Base-by-base conservation (phyloP, 768 basidiomycete genomes). In the Russula foetens region DNA sequence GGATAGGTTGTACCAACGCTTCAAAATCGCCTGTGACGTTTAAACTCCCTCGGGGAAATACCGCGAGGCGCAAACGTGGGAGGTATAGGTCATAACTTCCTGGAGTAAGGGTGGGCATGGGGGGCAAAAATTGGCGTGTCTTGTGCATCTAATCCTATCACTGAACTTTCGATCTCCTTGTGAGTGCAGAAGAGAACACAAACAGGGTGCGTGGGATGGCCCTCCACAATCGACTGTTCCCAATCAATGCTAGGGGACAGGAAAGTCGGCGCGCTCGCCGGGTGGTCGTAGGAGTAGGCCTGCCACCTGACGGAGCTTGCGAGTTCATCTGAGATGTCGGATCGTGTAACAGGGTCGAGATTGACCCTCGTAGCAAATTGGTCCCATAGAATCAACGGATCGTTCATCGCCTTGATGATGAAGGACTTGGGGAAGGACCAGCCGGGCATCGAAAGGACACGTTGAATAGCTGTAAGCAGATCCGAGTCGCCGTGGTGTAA, bases 211-310 rank as follows among this genome's bases (percentile, higher is more conserved):
- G 79, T 83, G 4, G 81, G 81, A 66, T 84, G 83, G 0, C 82
- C 81, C 67, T 83, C 81, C 21, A 82, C 79, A 29, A 83, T 81
- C 2, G 81, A 82, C 66, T 83, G 80, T 60, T 84, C 81, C 83
- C 83, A 84, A 38, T 74, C 77, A 14, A 84, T 77, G 56, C 81
- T 82, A 0, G 79, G 67, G 24, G 78, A 79, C 4, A 68, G 59
- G 43, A 82, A 77, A 6, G 71, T 66, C 0, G 83, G 80, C 4
- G 76, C 73, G 31, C 57, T 61, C 1, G 79, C 79, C 15, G 81
- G 81, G 49, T 80, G 67, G 50, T 79, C 76, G 55, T 79, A 84
- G 2, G 81, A 77, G 67, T 79, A 71, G 28, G 72, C 76, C 71
- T 82, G 81, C 81, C 81, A 84, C 60, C 76, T 73, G 44, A 84